Base-by-base conservation (phyloP, 371 early-diverging fungal genomes). In the Mortierella sp. region DNA sequence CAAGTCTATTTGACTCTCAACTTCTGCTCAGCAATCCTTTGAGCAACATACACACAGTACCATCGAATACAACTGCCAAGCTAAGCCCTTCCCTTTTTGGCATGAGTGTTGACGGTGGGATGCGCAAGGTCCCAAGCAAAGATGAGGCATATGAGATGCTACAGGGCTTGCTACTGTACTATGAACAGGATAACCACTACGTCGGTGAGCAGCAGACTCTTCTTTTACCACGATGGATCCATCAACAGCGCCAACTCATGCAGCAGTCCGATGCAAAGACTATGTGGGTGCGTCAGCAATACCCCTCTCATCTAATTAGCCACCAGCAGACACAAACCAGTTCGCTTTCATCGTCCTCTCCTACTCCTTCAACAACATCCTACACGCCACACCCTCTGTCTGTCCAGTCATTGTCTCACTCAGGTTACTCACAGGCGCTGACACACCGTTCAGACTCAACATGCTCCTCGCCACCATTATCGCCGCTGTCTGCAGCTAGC, bases 181-280 rank as follows among this genome's bases (percentile, higher is more conserved):
- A 76, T n/a, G 77, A 76, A 35, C 77, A 76, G 32, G 77, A 71
- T 23, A 64, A 71, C 23, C 64, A 64, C 13, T 70, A 54, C 47
- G 22, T 57, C 2, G 77, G 77, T 17, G 77, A 71, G 34, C 77
- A 76, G 37, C 77, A 76, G 37, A 76, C 77, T 10, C 60, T 76
- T 32, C 51, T 76, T 6, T 55, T 76, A 6, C 77, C 77, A 8
- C 45, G 72, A 29, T 76, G 77, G 77, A 76, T 76, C 51, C 72
- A 76, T 37, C 77, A 76, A 47, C 77, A 76, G 51, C 63, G 71
- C 10, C 77, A 76, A 65, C 58, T 71, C 42, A 67, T 76, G 65
- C 55, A 69, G 31, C 32, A 59, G 15, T 0, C 70, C 15, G 64
- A 64, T n/a, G 47, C 53, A 4, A 61, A 64, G 55, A 23, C 59